Evolutionary conservation across 2,329 filamentous ascomycete genomes (phyloP), one percentile per base, ranked within the genome.

Genomic region (Fusarium chaquense): DNA sequence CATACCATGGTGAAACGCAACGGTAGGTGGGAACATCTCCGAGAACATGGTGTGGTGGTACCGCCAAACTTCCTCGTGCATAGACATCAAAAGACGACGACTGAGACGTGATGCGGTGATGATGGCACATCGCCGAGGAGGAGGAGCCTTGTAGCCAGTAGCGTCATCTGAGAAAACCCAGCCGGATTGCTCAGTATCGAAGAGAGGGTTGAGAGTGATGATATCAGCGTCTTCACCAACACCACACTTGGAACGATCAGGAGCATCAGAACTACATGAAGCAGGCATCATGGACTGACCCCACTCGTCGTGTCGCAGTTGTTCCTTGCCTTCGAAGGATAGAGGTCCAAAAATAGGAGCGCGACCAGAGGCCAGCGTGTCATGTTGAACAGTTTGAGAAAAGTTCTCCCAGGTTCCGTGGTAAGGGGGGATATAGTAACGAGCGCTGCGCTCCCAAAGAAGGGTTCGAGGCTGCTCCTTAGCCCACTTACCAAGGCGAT

Each of bases 151-250:
- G 80, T 93, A 93, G 49, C 91, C 91, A 1, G 90, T 92, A 18
- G 91, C 85, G 69, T 93, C 91, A 64, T 89, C 84, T 6, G 87
- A 83, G 60, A 93, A 90, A 41, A 93, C 87, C 91, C 91, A 94
- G 54, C 90, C 90, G 5, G 91, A 93, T 55, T 86, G 82, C 11
- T 89, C 85, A 0, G 90, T 86, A 72, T 94, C 90, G 75, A 94
- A 94, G 41, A 94, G 85, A 0, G 92, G 92, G 76, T 93, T 92
- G 72, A 94, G 86, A 0, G 90, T 92, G 76, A 94, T 93, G 53
- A 94, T 84, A 74, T 94, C 91, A 6, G 91, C 91, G 26, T 89
- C 86, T 78, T 93, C 91, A 65, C 86, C 89, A 7, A 92, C 87
- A 60, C 91, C 91, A 79, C 91, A 93, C 58, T 83, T 76, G 2